A percentile compares a stretch with the other conserved stretches of the same genome.
These are phyloP conservation scores for Boletus vinaceobasis DNA, from an alignment of 768 basidiomycete genomes.

Conservation along the genomic window DNA sequence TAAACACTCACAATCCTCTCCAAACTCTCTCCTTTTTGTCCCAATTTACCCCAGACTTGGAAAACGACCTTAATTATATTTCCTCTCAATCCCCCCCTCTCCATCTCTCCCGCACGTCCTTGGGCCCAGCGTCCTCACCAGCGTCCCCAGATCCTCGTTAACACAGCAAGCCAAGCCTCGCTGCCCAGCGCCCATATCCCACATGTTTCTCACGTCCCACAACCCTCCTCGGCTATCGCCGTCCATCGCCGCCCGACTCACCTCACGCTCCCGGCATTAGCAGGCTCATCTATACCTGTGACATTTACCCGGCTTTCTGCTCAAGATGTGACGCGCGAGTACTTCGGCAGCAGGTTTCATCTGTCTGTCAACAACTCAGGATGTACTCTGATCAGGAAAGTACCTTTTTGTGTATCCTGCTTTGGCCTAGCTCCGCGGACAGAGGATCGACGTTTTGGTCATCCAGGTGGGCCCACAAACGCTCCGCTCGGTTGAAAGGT, in stretches of 20 bases:
- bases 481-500: slow-evolving; percentile 6
- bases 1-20: slow-evolving; percentile 10
- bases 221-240: slow-evolving; percentile 17
- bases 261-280: background rate
- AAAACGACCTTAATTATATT: background rate
- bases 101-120: background rate
- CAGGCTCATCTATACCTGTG: background rate
- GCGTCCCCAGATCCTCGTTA: background rate
- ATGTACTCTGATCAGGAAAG: background rate
- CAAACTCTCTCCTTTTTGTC: slow-evolving; percentile 14
- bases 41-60: slow-evolving; percentile 10
- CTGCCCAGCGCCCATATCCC: background rate
- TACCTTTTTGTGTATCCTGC: background rate
- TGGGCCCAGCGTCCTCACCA: background rate
- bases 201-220: slow-evolving; percentile 1
- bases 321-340: background rate
- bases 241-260: slow-evolving; percentile 5
- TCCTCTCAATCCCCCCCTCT: background rate
- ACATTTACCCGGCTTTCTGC: background rate
- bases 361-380: background rate
- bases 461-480: background rate
- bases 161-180: background rate
- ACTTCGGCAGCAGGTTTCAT: background rate
- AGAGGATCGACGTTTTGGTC: slow-evolving; percentile 6
- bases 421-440: slow-evolving; percentile 11